Base-by-base conservation (phyloP, 2,329 filamentous ascomycete genomes). In the Didymella lethalis region DNA sequence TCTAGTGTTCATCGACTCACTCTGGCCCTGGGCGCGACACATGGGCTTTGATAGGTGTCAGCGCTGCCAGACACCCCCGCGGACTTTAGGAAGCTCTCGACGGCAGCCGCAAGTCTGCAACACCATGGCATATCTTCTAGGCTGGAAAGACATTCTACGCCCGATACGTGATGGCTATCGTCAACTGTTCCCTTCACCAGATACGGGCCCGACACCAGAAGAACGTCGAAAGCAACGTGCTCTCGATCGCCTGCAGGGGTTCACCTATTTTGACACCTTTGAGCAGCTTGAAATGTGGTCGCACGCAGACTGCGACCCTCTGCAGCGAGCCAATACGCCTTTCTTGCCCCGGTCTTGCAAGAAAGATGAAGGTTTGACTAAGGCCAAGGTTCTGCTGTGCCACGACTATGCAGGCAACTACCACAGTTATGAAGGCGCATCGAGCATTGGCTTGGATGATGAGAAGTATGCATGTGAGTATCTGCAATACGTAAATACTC, bases 371-470 rank as follows among this genome's bases (percentile, higher is more conserved):
- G 25, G 7, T 10, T 18, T 46, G 23, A 52, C 26, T 5, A 73
- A 68, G 29, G 61, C 74, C 18, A 67, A 62, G 28, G 50, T 77
- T 12, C 66, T 76, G 3, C 60, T 80, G n/a, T 76, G 77, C 34
- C 76, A 78, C 49, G 78, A 78, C 57, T 77, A 74, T 48, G 65
- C 74, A 28, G 80, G 80, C 5, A 79, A 78, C 46, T 82, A 82
- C 62, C 79, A 81, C 47, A 72, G 76, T 12, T 80, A 80, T 29
- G 80, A 82, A 62, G 68, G 70, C 31, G 65, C 67, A 11, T 76
- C 78, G 36, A 71, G 68, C 12, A 48, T 59, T 40, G 68, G 68
- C 5, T 58, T 78, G 1, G 60, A 69, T 2, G 57, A 69, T 5
- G 70, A 76, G 34, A 65, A 61, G 16, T 82, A 82, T 61, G 70